A percentile compares a stretch with the other conserved stretches of the same genome.
phyloP scores from a whole-genome alignment of 352 stramenopile species.

The Pythium dissimile region DNA sequence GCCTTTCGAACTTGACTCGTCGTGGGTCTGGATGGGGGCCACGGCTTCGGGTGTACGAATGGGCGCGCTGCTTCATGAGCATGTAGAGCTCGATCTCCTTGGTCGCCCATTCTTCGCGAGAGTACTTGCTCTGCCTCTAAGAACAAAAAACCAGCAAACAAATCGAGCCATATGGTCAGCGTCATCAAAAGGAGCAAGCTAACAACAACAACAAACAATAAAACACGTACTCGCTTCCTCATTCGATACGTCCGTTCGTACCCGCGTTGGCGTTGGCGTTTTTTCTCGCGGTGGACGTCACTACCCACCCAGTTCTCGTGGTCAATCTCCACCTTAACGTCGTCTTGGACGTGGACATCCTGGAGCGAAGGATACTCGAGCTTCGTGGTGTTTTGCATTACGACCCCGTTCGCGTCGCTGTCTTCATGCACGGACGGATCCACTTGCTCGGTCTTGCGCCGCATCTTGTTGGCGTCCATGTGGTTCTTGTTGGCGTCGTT shows the following conservation, averaged over 20 bases:
- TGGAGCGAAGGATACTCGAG: slow-evolving; percentile 3
- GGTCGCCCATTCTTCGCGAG: background rate
- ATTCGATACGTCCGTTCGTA: slow-evolving; percentile 10
- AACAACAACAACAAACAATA: background rate
- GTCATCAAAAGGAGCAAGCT: background rate
- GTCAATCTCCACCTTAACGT: background rate
- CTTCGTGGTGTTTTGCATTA: slow-evolving; percentile 2
- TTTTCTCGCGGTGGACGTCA: background rate
- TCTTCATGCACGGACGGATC: background rate
- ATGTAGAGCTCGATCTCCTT: slow-evolving; percentile 1
- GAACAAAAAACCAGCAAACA: background rate
- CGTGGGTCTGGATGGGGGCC: background rate
- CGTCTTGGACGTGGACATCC: background rate
- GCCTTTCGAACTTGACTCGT: background rate
- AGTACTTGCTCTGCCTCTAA: background rate
- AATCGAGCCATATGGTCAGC: background rate
- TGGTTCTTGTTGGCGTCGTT: background rate
- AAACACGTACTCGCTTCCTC: slow-evolving; percentile 36
- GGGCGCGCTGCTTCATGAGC: background rate
- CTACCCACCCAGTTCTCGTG: background rate
- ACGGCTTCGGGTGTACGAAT: background rate
- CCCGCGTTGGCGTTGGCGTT: background rate
- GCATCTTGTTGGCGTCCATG: background rate
- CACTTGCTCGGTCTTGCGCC: background rate
- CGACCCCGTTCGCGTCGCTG: too few relatives aligned